These are phyloP conservation scores for Phalaenopsis aphrodite DNA, from an alignment of 106 monocot species.

Conservation along the genomic window DNA sequence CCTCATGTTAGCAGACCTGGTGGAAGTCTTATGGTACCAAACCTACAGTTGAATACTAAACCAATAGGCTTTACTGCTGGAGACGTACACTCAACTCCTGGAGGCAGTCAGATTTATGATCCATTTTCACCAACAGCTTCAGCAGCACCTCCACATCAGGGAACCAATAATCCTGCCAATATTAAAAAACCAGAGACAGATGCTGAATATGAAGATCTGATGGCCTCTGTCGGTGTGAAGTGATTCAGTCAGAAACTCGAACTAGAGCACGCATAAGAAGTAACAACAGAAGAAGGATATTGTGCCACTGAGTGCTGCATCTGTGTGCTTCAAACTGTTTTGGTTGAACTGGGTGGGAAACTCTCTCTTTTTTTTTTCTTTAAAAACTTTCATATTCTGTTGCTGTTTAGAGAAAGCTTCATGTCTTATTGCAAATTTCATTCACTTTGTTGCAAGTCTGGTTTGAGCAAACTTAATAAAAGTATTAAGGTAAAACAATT, in stretches of 20 bases:
- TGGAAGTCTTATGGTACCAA: constrained; percentile 12
- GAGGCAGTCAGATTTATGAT: constrained; percentile 52
- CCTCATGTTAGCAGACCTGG: constrained; percentile 12
- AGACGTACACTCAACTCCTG: neutral
- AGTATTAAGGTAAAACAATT: no score
- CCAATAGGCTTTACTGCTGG: constrained; percentile 4
- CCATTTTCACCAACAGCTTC: constrained; percentile 64
- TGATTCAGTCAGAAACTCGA: constrained; percentile 15
- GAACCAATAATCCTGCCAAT: constrained; percentile 3
- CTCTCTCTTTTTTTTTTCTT: no score
- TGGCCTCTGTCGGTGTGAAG: constrained; percentile 90
- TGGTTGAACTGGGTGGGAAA: no score
- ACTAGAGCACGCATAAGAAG: no score
- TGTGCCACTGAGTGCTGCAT: no score
- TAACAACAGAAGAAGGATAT: no score
- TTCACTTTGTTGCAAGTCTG: no score
- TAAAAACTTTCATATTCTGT: no score
- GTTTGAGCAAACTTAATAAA: no score
- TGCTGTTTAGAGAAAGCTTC: no score
- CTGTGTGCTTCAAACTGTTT: no score
- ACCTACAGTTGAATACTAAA: constrained; percentile 16
- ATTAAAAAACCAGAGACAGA: constrained; percentile 45
- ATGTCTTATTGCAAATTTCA: no score
- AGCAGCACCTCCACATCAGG: constrained; percentile 17
- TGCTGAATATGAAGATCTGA: constrained; percentile 93